Conservation (phyloP, 208 protist species). For the Zelonia costaricensis region DNA sequence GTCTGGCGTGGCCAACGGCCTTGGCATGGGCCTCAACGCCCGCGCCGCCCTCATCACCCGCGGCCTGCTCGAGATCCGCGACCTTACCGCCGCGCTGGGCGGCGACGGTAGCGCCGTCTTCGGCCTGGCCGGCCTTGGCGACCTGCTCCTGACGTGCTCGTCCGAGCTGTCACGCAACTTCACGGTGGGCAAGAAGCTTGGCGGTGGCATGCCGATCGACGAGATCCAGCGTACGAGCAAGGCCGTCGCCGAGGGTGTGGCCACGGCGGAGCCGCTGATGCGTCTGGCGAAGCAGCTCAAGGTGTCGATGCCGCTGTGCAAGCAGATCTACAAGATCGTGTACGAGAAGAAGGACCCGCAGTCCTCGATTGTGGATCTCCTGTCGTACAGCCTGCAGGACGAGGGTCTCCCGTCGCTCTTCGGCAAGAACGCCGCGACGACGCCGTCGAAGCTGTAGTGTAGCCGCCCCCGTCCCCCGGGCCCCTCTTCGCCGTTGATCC, state of each 20-base stretch:
- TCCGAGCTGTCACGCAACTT: slow-evolving; percentile 91
- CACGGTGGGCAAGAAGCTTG: slow-evolving; percentile 79
- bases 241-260: slow-evolving; percentile 81
- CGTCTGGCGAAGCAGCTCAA: slow-evolving; percentile 51
- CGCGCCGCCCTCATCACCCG: slow-evolving; percentile 81
- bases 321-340: slow-evolving; percentile 72
- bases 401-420: slow-evolving; percentile 67
- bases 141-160: slow-evolving; percentile 90
- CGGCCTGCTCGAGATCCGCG: slow-evolving; percentile 85
- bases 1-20: slow-evolving; percentile 67
- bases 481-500: background rate
- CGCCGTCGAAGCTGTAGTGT: slow-evolving; percentile 30
- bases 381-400: slow-evolving; percentile 32
- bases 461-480: no score
- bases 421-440: slow-evolving; percentile 5
- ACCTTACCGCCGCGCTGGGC: slow-evolving; percentile 75
- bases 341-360: slow-evolving; percentile 46
- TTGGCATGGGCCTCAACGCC: slow-evolving; percentile 76
- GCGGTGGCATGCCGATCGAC: slow-evolving; percentile 66
- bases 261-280: slow-evolving; percentile 72
- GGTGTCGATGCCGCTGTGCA: slow-evolving; percentile 69
- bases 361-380: slow-evolving; percentile 26
- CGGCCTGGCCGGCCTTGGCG: slow-evolving; percentile 87
- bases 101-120: slow-evolving; percentile 81
- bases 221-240: slow-evolving; percentile 62